phyloP scores from a whole-genome alignment of 2,329 filamentous ascomycete genomes.

The Aquanectria penicillioides region DNA sequence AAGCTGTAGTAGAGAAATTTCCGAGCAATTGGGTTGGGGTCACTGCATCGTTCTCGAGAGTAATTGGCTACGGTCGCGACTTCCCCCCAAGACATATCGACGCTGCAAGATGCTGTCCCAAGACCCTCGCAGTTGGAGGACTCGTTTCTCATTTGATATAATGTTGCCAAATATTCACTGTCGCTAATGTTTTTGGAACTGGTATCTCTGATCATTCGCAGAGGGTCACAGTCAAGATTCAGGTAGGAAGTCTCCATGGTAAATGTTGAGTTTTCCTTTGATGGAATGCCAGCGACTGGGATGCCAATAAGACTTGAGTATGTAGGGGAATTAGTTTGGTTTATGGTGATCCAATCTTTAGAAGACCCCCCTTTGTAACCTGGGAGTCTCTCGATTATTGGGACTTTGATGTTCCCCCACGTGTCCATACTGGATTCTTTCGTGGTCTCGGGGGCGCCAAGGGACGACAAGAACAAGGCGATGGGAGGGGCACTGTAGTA shows the following conservation, averaged over 20 bases:
- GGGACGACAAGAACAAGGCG: background rate
- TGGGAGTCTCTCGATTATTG: background rate
- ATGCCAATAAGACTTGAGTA: slow-evolving; percentile 13
- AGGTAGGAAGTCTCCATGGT: slow-evolving; percentile 13
- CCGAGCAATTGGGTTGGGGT: background rate
- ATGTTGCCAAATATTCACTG: background rate
- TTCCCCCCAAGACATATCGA: background rate
- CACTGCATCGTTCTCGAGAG: background rate
- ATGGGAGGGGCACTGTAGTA: background rate
- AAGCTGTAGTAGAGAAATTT: background rate
- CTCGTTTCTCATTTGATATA: background rate
- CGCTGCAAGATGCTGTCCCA: background rate
- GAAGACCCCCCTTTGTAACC: slow-evolving; percentile 3
- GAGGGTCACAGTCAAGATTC: background rate
- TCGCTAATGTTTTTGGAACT: background rate
- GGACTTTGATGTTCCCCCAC: slow-evolving; percentile 20
- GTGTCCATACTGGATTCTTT: slow-evolving; percentile 11
- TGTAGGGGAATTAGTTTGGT: background rate
- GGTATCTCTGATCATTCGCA: background rate
- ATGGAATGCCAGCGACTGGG: background rate
- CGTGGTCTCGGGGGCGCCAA: background rate
- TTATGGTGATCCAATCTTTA: slow-evolving; percentile 11
- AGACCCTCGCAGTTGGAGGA: background rate
- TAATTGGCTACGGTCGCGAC: background rate
- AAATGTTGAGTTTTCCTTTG: background rate